phyloP scores from a whole-genome alignment of 371 early-diverging fungal species.

The Ecytonucleospora hepatopenaei region DNA sequence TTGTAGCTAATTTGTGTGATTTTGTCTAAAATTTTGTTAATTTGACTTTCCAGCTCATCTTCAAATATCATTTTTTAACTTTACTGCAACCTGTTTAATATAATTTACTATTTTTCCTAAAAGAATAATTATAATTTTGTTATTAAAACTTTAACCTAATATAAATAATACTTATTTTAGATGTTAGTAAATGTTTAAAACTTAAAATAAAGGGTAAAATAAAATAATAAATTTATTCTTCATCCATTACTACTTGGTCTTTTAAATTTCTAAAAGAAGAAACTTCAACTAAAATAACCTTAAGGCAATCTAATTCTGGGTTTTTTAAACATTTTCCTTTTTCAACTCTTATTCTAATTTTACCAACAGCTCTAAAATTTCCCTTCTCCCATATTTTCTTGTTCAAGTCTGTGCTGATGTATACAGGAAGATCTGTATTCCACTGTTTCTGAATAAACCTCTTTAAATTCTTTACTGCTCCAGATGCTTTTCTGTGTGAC shows the following conservation, averaged over 20 bases:
- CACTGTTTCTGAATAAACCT: conserved; percentile 35
- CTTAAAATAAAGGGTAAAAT: conserved; percentile 7
- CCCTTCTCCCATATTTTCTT: conserved; percentile 41
- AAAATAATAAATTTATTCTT: conserved; percentile 22
- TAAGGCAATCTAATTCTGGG: conserved; percentile 18
- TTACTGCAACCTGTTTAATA: too few species aligned
- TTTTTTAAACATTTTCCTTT: conserved; percentile 22
- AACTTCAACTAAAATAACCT: conserved; percentile 15
- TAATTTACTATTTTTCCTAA: too few species aligned
- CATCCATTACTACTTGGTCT: conserved; percentile 7
- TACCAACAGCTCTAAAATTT: conserved; percentile 14
- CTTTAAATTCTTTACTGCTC: conserved; percentile 38
- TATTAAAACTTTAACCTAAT: too few species aligned
- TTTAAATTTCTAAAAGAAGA: conserved; percentile 21
- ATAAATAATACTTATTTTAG: not conserved
- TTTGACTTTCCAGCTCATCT: conserved; percentile 13
- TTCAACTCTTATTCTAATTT: conserved; percentile 38
- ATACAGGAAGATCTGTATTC: conserved; percentile 25
- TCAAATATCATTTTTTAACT: too few species aligned
- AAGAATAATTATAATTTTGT: not conserved
- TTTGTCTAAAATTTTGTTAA: conserved; percentile 42
- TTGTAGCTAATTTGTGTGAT: conserved; percentile 36
- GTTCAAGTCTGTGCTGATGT: conserved; percentile 36
- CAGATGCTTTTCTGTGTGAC: conserved; percentile 33
- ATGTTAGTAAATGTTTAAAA: not conserved